Evolutionary conservation across 148 eudicot genomes (phyloP).

Genomic region (Heliosperma pusillum): DNA sequence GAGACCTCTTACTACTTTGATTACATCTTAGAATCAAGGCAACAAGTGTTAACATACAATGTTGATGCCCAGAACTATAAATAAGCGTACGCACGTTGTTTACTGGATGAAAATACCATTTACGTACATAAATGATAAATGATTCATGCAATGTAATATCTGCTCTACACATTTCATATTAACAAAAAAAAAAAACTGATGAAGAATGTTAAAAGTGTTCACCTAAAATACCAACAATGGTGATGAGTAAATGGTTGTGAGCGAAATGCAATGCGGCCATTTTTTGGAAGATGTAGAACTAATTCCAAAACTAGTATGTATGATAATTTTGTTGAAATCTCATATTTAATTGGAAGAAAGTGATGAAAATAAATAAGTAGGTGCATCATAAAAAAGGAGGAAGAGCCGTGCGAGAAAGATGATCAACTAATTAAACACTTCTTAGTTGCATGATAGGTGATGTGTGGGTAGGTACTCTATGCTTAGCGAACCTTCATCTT

Average conservation of each 20-base stretch:
- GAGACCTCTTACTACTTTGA: no score
- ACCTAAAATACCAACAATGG: constrained; percentile 32
- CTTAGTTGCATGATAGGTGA: constrained; percentile 27
- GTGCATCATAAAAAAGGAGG: constrained; percentile 10
- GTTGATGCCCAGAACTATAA: no score
- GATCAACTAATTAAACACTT: constrained; percentile 6
- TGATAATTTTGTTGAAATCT: neutral
- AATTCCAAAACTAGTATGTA: neutral
- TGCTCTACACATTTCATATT: neutral
- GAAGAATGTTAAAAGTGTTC: constrained; percentile 6
- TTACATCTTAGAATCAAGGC: no score
- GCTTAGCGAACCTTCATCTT: neutral
- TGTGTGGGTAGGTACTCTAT: constrained; percentile 20
- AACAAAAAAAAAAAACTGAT: no score
- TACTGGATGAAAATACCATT: no score
- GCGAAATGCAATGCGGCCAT: constrained; percentile 20
- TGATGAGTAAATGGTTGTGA: constrained; percentile 10
- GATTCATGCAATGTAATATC: no score
- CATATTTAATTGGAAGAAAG: neutral
- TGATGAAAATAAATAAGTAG: neutral
- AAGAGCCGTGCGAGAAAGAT: constrained; percentile 15
- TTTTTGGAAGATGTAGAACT: neutral
- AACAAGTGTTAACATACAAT: no score
- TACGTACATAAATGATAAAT: no score
- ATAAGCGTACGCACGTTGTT: no score